A percentile compares a stretch with the other conserved stretches of the same genome.
Evolutionary conservation across 208 protist species (phyloP).

Genomic region (Kentomonas sorsogonicus): DNA sequence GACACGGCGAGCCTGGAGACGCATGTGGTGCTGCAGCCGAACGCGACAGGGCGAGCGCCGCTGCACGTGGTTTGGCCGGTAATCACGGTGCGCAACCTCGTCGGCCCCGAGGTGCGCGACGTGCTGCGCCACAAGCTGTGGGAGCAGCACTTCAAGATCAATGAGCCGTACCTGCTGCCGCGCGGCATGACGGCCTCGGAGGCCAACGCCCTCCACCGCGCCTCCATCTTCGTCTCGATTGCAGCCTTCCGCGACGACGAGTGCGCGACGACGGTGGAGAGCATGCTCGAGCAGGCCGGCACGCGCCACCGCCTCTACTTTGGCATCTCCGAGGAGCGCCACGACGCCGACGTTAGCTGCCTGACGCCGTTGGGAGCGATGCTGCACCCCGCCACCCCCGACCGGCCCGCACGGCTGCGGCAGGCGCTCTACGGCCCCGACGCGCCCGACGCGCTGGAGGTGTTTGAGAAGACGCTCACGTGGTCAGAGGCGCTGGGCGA

Average conservation of each 20-base stretch:
- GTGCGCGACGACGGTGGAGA: conserved; percentile 77
- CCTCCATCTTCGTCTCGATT: conserved; percentile 87
- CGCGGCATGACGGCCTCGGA: conserved; percentile 21
- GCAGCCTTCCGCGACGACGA: conserved; percentile 82
- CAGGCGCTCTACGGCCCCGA: conserved; percentile 22
- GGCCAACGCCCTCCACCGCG: conserved; percentile 24
- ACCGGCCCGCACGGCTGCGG: background rate
- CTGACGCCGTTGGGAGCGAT: conserved; percentile 8
- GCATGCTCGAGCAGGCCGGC: conserved; percentile 48
- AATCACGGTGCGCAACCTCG: too few species aligned
- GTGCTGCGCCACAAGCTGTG: conserved; percentile 12
- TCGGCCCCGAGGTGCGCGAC: background rate
- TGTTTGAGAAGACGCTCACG: conserved; percentile 12
- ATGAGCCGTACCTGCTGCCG: conserved; percentile 20
- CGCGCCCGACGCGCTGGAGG: conserved; percentile 5
- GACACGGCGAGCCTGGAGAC: too few species aligned
- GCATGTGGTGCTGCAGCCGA: too few species aligned
- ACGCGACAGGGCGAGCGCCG: too few species aligned
- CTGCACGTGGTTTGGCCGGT: too few species aligned
- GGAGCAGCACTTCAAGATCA: conserved; percentile 16
- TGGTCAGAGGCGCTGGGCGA: conserved; percentile 10
- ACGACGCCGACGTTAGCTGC: conserved; percentile 26
- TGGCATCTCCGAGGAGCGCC: conserved; percentile 79
- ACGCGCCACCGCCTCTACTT: conserved; percentile 62
- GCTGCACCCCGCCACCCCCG: background rate